Conservation (phyloP, 2,329 filamentous ascomycete species). For the Tolypocladium pustulatum region DNA sequence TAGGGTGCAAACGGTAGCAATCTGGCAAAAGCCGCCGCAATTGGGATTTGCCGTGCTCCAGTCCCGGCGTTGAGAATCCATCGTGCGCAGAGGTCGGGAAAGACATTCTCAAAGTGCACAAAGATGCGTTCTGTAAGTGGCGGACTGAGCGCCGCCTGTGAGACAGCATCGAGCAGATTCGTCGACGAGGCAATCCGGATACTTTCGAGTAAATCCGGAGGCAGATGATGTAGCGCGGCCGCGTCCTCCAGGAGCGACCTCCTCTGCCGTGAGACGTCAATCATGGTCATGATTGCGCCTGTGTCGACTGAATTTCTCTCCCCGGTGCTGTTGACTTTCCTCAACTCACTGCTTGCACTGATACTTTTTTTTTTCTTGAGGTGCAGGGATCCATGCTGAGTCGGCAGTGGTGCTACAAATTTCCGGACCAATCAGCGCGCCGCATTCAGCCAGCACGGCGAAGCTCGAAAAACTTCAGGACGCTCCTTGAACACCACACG, state of each 20-base stretch:
- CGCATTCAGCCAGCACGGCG: conserved; percentile 8
- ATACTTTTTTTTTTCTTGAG: conserved; percentile 22
- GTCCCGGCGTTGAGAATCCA: conserved; percentile 50
- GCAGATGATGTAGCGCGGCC: conserved; percentile 48
- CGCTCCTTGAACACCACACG: conserved; percentile 13
- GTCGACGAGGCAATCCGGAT: conserved; percentile 53
- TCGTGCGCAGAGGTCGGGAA: conserved; percentile 73
- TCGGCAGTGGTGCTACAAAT: conserved; percentile 22
- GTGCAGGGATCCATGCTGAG: conserved; percentile 10
- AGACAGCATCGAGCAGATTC: conserved; percentile 61
- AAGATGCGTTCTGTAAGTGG: conserved; percentile 65
- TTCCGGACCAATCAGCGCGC: conserved; percentile 25
- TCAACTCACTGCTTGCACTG: conserved; percentile 9
- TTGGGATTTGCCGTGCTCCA: conserved; percentile 24
- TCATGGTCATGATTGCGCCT: conserved; percentile 39
- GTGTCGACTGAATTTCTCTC: conserved; percentile 15
- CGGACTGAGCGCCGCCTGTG: conserved; percentile 58
- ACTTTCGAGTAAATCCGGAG: conserved; percentile 57
- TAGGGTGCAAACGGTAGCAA: conserved; percentile 75
- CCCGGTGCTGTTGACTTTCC: conserved; percentile 12
- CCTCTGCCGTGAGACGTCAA: conserved; percentile 45
- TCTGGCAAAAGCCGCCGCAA: conserved; percentile 66
- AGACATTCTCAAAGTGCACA: conserved; percentile 60
- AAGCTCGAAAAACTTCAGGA: conserved; percentile 33
- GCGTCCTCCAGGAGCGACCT: conserved; percentile 45